A percentile compares a stretch with the other conserved stretches of the same genome.
These are phyloP conservation scores for Neurospora africana DNA, from an alignment of 495 filamentous ascomycete species.

Conservation along the genomic window DNA sequence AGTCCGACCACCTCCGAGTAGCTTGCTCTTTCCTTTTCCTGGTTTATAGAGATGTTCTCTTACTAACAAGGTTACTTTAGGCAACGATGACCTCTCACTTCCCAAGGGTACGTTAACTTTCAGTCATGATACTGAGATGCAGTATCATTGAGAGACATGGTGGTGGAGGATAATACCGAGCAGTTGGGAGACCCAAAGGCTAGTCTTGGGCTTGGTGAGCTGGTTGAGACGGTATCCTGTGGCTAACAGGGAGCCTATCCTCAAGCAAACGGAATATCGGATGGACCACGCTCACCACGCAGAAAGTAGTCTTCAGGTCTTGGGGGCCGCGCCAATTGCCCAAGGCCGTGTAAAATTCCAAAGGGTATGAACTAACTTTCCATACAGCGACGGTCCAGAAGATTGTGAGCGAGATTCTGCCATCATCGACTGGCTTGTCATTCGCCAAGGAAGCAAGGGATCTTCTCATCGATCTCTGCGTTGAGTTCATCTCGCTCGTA, in stretches of 20 bases:
- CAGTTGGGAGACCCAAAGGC: background rate
- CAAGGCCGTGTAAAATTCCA: background rate
- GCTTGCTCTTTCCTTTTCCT: background rate
- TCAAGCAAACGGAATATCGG: background rate
- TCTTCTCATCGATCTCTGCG: constrained; percentile 94
- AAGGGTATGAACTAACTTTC: constrained; percentile 2
- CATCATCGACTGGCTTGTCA: constrained; percentile 47
- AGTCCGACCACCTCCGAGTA: background rate
- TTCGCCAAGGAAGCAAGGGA: constrained; percentile 94
- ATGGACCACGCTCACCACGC: background rate
- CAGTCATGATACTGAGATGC: background rate
- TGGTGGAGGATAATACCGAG: background rate
- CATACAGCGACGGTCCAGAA: constrained; percentile 85
- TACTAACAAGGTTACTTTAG: constrained; percentile 34
- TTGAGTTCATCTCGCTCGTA: constrained; percentile 96
- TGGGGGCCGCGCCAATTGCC: background rate
- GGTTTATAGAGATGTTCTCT: background rate
- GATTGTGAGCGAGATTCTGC: constrained; percentile 89
- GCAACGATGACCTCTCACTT: constrained; percentile 84
- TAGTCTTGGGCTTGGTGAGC: background rate
- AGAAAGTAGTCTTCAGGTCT: background rate
- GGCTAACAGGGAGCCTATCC: background rate
- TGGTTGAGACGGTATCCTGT: background rate
- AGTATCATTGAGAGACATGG: background rate
- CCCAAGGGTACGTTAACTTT: constrained; percentile 62